Conservation (phyloP, 345 rosid species). For the Eucalyptus viminalis region DNA sequence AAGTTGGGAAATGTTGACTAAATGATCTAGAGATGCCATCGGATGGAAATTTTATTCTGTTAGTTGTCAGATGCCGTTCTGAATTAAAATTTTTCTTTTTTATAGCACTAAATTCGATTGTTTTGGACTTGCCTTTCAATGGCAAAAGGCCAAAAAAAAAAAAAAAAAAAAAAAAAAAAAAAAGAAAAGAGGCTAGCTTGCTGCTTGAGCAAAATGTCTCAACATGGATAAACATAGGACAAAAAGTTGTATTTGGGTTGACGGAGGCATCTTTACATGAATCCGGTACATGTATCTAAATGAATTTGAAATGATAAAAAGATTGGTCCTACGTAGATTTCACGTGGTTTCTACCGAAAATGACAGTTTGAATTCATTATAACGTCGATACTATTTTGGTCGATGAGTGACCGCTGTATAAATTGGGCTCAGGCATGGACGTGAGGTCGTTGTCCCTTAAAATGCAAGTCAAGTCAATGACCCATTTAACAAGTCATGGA, state of each 20-base stretch:
- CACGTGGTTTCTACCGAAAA: no score
- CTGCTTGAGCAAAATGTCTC: not conserved
- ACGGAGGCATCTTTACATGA: no score
- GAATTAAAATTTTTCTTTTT: no score
- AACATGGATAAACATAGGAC: not conserved
- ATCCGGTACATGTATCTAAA: no score
- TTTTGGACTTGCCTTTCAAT: not conserved
- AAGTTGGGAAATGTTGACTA: not conserved
- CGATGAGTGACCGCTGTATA: not conserved
- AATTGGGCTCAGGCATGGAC: not conserved
- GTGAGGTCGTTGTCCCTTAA: not conserved
- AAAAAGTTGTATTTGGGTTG: not conserved
- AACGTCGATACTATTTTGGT: not conserved
- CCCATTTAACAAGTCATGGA: not conserved
- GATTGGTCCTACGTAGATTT: no score
- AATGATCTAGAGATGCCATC: not conserved
- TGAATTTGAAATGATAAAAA: no score
- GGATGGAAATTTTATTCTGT: not conserved
- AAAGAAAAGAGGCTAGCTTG: not conserved
- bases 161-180: no score
- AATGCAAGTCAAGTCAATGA: not conserved
- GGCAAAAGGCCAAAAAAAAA: not conserved
- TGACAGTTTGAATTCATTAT: no score
- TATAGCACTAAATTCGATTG: not conserved
- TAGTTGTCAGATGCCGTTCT: not conserved